Conservation (phyloP, 2,329 filamentous ascomycete species). For the Xylogone sp. region DNA sequence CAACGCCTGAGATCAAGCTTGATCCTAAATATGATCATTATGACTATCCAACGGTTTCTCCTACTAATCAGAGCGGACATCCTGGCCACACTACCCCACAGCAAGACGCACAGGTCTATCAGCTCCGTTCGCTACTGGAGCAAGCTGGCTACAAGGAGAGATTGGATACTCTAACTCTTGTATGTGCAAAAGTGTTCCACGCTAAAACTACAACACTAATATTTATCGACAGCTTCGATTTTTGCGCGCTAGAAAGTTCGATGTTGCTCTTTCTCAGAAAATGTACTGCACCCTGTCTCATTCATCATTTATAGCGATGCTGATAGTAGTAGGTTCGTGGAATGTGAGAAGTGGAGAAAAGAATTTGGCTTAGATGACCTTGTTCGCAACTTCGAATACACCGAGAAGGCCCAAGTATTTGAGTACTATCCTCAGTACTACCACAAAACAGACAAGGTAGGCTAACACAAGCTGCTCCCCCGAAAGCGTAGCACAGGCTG, state of each 20-base stretch:
- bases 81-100: conserved; percentile 81
- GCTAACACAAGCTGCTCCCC: background rate
- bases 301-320: conserved; percentile 2
- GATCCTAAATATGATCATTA: conserved; percentile 95
- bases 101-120: conserved; percentile 85
- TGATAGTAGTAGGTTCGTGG: conserved; percentile 67
- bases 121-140: conserved; percentile 84
- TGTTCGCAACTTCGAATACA: conserved; percentile 78
- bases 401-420: conserved; percentile 78
- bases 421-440: conserved; percentile 98
- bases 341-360: conserved; percentile 87
- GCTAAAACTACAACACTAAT: conserved; percentile 1
- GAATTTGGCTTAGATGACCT: conserved; percentile 81
- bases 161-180: conserved; percentile 88
- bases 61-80: conserved; percentile 69
- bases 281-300: conserved; percentile 60
- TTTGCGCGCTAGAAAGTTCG: conserved; percentile 91
- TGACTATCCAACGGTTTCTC: conserved; percentile 80
- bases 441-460: conserved; percentile 88
- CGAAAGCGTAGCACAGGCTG: conserved; percentile 5
- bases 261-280: conserved; percentile 75
- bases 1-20: conserved; percentile 38
- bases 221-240: conserved; percentile 65
- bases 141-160: conserved; percentile 75
- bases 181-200: conserved; percentile 37